A percentile compares a stretch with the other conserved stretches of the same genome.
Conservation (phyloP, 805 yeast genomes). For the Candida morakotiae region DNA sequence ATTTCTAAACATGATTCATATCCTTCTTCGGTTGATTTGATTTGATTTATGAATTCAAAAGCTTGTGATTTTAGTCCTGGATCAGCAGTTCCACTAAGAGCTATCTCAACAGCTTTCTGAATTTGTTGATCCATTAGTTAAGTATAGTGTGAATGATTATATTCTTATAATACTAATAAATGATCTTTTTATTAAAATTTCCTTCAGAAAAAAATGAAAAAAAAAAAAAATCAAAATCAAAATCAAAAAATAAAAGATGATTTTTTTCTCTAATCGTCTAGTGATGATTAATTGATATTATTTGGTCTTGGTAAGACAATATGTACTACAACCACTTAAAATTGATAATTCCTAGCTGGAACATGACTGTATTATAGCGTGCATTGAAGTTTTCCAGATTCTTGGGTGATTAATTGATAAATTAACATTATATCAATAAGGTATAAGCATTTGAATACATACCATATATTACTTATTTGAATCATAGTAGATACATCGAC, state of each 20-base stretch:
- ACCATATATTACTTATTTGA: no score
- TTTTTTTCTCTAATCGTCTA: conserved; percentile 1
- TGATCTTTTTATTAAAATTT: not conserved
- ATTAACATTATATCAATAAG: no score
- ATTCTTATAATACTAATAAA: no score
- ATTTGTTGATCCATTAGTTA: conserved; percentile 52
- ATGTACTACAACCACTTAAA: no score
- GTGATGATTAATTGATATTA: not conserved
- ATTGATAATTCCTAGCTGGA: no score
- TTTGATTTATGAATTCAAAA: conserved; percentile 47
- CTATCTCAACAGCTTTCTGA: conserved; percentile 84
- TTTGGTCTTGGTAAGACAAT: no score
- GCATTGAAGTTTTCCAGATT: no score
- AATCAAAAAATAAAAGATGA: not conserved
- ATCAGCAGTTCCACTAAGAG: conserved; percentile 67
- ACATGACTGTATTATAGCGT: no score
- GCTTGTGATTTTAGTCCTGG: conserved; percentile 54
- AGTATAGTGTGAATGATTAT: no score
- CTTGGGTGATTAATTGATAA: no score
- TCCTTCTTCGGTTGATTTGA: conserved; percentile 52
- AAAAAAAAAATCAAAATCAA: conserved; percentile 1
- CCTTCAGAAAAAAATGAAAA: conserved; percentile 1
- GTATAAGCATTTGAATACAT: no score
- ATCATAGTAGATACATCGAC: no score
- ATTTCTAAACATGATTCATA: conserved; percentile 52